Base-by-base conservation (phyloP, 2,329 filamentous ascomycete species). In the Amesomyces nigricolor region DNA sequence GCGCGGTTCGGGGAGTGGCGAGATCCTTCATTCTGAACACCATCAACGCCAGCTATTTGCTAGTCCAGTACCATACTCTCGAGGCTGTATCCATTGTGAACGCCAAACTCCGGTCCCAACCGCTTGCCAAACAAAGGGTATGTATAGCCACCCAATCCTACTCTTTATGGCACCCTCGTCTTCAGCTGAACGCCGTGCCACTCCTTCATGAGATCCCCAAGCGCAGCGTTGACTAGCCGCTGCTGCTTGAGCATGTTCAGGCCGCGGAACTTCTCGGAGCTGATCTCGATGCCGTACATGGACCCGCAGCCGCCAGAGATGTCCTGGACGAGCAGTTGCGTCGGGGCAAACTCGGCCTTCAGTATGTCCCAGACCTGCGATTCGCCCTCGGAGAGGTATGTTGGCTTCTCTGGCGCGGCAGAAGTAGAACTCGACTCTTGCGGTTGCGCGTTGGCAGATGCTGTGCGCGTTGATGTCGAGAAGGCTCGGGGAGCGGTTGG, bases 171-270 rank as follows among this genome's bases (percentile, higher is more conserved):
- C 35, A 71, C 80, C 67, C 78, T 85, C 22, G 89, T 94, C 70
- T 83, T 84, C 65, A 95, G 75, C 74, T 92, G 88, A 57, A 94
- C 78, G 8, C 89, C 89, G 71, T 95, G 89, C 89, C 89, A 94
- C 39, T 75, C 74, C 75, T 88, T 89, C 65, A 94, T 83, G 70
- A 89, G 77, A 51, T 91, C 87, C 4, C 81, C 83, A 30, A 95
- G 75, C 16, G 86, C 80, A 17, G 81, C 75, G 67, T 92, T 92
- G 49, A 95, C 89, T 72, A 92, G 77, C 58, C 88, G 78, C 72
- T 94, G 89, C 74, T 94, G 89, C 77, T 89, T 89, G 58, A 95
- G 80, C 69, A 91, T 83, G 48, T 76, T 79, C 63, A 83, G 70
- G 46, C 88, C 89, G 52, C 78, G 77, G 71, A 95, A 95, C 64